A percentile compares a stretch with the other conserved stretches of the same genome.
Conservation (phyloP, 495 filamentous ascomycete genomes). For the Pseudevernia furfuracea region DNA sequence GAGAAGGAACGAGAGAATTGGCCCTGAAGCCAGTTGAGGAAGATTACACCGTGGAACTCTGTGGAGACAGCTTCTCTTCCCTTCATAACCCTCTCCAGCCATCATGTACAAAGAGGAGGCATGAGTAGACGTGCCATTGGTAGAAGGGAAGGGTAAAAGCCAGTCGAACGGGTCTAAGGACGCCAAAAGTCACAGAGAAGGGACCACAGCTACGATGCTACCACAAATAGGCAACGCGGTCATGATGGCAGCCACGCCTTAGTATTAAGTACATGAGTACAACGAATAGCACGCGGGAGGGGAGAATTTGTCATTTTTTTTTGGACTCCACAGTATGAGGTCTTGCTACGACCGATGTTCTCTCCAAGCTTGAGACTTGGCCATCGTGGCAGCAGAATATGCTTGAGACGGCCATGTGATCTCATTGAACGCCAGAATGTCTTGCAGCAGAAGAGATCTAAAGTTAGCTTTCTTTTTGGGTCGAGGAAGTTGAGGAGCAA, state of each 20-base stretch:
- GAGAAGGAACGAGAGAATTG: slow-evolving; percentile 5
- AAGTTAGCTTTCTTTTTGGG: not conserved
- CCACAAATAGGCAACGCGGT: not conserved
- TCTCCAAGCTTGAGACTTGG: not conserved
- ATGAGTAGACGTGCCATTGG: not conserved
- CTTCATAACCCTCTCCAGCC: slow-evolving; percentile 6
- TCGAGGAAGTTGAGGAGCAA: not conserved
- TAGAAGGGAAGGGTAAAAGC: slow-evolving; percentile 3
- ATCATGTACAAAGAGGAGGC: not conserved
- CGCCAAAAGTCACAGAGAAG: not conserved
- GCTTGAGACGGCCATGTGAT: slow-evolving; percentile 13
- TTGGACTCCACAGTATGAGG: not conserved
- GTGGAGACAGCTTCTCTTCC: not conserved
- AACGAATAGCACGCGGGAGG: not conserved
- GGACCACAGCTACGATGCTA: not conserved
- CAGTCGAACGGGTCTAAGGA: slow-evolving; percentile 10
- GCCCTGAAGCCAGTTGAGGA: not conserved
- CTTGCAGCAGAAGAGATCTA: not conserved
- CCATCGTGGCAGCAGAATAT: slow-evolving; percentile 6
- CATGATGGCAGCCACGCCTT: slow-evolving; percentile 4
- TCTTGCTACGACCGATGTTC: not conserved
- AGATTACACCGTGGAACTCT: not conserved
- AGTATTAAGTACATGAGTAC: not conserved
- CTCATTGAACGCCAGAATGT: slow-evolving; percentile 5
- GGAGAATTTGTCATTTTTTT: not conserved